These are phyloP conservation scores for Elaeis oleifera DNA, from an alignment of 202 grass and related monocot species.

Conservation along the genomic window DNA sequence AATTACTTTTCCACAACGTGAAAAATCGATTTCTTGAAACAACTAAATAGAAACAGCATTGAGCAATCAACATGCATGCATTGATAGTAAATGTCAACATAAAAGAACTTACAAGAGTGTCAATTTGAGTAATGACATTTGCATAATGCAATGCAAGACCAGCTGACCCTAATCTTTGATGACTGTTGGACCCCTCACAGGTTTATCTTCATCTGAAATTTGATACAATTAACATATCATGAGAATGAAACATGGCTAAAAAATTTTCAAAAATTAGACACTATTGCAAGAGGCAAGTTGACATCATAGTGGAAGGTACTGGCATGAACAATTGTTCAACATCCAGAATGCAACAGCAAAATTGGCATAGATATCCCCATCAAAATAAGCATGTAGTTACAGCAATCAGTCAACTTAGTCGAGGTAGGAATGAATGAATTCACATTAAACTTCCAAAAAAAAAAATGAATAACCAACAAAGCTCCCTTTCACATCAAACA, in stretches of 20 bases:
- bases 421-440: too few relatives aligned
- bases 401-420: too few relatives aligned
- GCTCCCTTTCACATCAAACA: too few relatives aligned
- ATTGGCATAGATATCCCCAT: too few relatives aligned
- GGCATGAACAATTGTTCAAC: too few relatives aligned
- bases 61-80: neutral
- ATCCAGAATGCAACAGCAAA: too few relatives aligned
- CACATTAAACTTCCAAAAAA: too few relatives aligned
- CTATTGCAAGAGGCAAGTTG: neutral
- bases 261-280: constrained; percentile 6
- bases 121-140: constrained; percentile 51
- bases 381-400: too few relatives aligned
- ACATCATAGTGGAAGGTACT: too few relatives aligned
- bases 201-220: constrained; percentile 28
- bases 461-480: too few relatives aligned
- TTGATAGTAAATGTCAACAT: neutral
- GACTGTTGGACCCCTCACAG: constrained; percentile 5
- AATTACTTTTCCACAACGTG: too few relatives aligned
- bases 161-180: constrained; percentile 36
- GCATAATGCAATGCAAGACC: constrained; percentile 61
- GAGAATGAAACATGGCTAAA: neutral
- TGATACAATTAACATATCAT: constrained; percentile 12
- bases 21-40: too few relatives aligned
- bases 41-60: neutral
- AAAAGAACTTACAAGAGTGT: constrained; percentile 37